Evolutionary conservation across 2,329 filamentous ascomycete species (phyloP).

Genomic region (Atkinsonella texensis): DNA sequence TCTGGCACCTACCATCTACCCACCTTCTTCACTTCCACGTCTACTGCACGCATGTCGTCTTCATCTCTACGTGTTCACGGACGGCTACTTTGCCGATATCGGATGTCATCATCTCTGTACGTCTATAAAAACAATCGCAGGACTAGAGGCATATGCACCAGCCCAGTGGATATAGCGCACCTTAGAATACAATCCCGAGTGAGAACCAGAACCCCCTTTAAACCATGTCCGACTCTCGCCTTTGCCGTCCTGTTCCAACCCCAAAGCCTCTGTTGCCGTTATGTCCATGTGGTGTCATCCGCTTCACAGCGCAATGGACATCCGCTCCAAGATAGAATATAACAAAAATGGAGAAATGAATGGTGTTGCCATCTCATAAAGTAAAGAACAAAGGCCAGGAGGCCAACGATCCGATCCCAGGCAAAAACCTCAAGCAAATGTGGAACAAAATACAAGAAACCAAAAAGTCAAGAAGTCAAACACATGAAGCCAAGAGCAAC

Average conservation of each 20-base stretch:
- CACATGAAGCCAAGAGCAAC: conserved; percentile 1
- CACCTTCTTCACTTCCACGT: not conserved
- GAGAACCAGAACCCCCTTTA: conserved; percentile 1
- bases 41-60: not conserved
- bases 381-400: conserved; percentile 2
- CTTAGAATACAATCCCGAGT: conserved; percentile 9
- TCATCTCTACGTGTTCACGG: no score
- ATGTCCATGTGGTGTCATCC: conserved; percentile 3
- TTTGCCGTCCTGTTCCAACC: not conserved
- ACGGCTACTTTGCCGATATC: not conserved
- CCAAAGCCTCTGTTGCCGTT: not conserved
- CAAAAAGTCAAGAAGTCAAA: not conserved
- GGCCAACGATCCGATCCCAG: not conserved
- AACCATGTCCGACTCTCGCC: conserved; percentile 6
- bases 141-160: conserved; percentile 5
- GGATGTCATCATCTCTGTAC: conserved; percentile 1
- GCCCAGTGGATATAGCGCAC: conserved; percentile 1
- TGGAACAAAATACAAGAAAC: not conserved
- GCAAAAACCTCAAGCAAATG: not conserved
- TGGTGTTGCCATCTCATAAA: not conserved
- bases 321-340: not conserved
- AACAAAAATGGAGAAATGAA: conserved; percentile 3
- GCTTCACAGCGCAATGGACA: conserved; percentile 2
- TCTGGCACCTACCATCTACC: no score
- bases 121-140: conserved; percentile 6